Evolutionary conservation across 2,329 filamentous ascomycete species (phyloP), one percentile per base, ranked within the genome.

Genomic region (Trichoderma harzianum): DNA sequence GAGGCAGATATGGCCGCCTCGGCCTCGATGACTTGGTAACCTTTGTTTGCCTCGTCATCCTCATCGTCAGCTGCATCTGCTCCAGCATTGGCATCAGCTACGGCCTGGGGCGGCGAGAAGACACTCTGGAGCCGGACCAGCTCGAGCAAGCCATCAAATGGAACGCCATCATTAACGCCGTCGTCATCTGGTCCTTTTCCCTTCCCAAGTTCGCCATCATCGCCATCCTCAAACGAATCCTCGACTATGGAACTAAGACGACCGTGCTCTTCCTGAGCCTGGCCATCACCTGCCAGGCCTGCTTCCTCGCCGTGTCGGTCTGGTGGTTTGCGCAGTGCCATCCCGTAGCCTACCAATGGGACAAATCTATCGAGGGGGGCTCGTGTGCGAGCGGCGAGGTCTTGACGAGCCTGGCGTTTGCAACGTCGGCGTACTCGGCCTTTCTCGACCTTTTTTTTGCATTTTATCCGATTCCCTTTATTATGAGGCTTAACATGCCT

Each of bases 401-500:
- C 39, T 57, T 78, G 74, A 72, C 76, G 3, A 74, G 74, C 28
- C 53, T 78, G 70, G 76, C 76, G 21, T 77, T 77, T 55, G 77
- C 76, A 14, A 77, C 76, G 1, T 77, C 76, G n/a, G 75, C 75
- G 0, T 76, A 75, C 51, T 78, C 76, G 26, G 76, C 76, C 3
- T 77, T 77, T 34, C 74, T 77, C 28, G 76, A 78, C 53, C 70
- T 76, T 0, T 78, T 78, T 73, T 81, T 73, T 39, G 77, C 77
- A 2, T 21, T 77, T 3, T 77, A 77, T 12, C 76, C 77, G 5
- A 74, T 77, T 1, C 75, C 74, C 0, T 78, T 78, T 14, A 73
- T 78, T 7, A 77, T 77, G 77, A 73, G 70, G 12, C 72, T 77
- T 10, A 77, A 77, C 21, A 78, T 78, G 77, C 73, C 76, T 1